These are phyloP conservation scores for Tetrahymena borealis DNA, from an alignment of 73 alveolate species.

Conservation along the genomic window DNA sequence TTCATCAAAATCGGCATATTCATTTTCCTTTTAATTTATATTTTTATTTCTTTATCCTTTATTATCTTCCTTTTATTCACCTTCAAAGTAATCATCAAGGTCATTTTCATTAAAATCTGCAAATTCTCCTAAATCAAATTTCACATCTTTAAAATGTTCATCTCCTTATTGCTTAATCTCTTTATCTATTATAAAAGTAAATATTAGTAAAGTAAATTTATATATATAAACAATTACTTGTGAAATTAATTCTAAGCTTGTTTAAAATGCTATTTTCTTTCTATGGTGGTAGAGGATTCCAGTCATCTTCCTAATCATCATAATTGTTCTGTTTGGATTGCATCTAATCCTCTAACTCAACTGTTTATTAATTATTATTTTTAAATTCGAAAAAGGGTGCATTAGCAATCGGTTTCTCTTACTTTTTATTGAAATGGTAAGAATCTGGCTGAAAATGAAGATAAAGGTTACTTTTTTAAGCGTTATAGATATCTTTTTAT, in stretches of 20 bases:
- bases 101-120: background rate
- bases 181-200: background rate
- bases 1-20: constrained; percentile 23
- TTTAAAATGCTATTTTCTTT: background rate
- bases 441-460: too few relatives aligned
- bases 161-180: background rate
- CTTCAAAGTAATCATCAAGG: background rate
- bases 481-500: too few relatives aligned
- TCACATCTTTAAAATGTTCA: background rate
- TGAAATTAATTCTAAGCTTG: background rate
- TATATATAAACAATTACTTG: background rate
- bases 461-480: too few relatives aligned
- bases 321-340: background rate
- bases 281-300: constrained; percentile 1
- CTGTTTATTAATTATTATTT: background rate
- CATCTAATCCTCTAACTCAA: background rate
- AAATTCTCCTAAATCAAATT: background rate
- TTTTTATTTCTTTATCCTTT: background rate
- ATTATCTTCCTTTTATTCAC: background rate
- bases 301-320: background rate
- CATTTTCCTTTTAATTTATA: constrained; percentile 3
- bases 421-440: too few relatives aligned
- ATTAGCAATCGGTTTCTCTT: too few relatives aligned
- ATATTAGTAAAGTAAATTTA: background rate
- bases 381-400: too few relatives aligned